Percentiles rank a stretch among this genome's conserved stretches.
Conservation (phyloP, 169 alveolate genomes). For the Plasmodium berghei region DNA sequence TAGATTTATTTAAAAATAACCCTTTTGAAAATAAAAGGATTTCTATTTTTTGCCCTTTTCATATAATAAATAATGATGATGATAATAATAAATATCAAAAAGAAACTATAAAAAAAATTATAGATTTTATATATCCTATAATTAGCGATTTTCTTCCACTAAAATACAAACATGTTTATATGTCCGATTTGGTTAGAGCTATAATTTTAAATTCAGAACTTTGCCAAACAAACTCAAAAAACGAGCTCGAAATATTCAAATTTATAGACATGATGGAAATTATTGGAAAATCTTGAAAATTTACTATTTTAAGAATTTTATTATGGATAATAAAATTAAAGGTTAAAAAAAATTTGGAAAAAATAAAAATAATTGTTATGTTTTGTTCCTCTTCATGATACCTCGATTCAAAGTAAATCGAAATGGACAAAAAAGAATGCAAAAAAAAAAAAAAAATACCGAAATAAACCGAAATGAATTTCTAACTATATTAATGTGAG, state of each 20-base stretch:
- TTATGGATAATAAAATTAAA: neutral
- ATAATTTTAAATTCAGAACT: conserved; percentile 60
- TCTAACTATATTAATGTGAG: no score
- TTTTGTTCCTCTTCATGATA: no score
- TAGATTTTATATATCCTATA: conserved; percentile 28
- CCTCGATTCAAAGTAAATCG: no score
- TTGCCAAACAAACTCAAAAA: conserved; percentile 12
- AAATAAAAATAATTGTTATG: neutral
- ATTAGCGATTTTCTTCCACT: conserved; percentile 61
- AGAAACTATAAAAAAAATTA: conserved; percentile 1
- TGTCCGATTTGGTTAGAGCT: conserved; percentile 57
- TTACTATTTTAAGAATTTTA: neutral
- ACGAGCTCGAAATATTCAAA: conserved; percentile 23
- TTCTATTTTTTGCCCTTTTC: conserved; percentile 63
- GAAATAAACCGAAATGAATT: no score
- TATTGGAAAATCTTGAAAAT: conserved; percentile 25
- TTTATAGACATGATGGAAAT: conserved; percentile 70
- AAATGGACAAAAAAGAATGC: no score
- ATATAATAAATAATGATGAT: conserved; percentile 21
- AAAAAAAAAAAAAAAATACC: no score
- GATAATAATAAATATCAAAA: neutral
- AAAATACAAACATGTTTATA: conserved; percentile 25
- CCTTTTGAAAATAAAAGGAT: conserved; percentile 12
- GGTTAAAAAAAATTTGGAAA: neutral
- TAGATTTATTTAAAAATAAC: neutral